A percentile compares a stretch with the other conserved stretches of the same genome.
Conservation (phyloP, 2,329 filamentous ascomycete genomes). For the Tolypocladium paradoxum region DNA sequence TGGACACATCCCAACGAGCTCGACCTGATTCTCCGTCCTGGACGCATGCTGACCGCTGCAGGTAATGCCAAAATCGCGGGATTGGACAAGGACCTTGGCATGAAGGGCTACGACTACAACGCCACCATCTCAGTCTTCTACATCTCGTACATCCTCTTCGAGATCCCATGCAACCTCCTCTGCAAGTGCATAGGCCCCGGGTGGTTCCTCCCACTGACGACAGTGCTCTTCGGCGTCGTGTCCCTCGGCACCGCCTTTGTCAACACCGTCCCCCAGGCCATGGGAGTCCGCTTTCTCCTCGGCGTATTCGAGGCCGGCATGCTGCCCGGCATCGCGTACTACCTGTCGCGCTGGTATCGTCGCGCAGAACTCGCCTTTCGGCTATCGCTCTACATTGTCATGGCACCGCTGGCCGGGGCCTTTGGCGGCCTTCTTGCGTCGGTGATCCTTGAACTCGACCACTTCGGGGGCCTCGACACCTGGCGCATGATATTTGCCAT, state of each 20-base stretch:
- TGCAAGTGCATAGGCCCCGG: constrained; percentile 65
- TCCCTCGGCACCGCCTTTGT: constrained; percentile 60
- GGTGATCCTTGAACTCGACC: constrained; percentile 50
- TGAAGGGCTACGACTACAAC: constrained; percentile 59
- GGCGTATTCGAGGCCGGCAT: constrained; percentile 64
- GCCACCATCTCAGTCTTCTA: constrained; percentile 58
- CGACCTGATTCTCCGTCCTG: background rate
- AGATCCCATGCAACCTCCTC: constrained; percentile 56
- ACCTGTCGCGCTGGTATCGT: constrained; percentile 62
- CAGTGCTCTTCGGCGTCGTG: constrained; percentile 50
- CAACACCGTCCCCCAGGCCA: constrained; percentile 35
- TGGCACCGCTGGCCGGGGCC: constrained; percentile 58
- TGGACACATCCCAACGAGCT: background rate
- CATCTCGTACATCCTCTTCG: constrained; percentile 61
- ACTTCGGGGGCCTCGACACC: constrained; percentile 42
- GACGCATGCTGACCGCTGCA: constrained; percentile 13
- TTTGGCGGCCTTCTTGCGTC: constrained; percentile 59
- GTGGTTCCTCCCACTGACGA: constrained; percentile 56
- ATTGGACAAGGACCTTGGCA: constrained; percentile 47
- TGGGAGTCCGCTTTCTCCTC: constrained; percentile 55
- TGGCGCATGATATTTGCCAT: constrained; percentile 66
- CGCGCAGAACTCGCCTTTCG: constrained; percentile 57
- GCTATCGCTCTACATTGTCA: constrained; percentile 58
- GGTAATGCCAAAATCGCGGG: constrained; percentile 60
- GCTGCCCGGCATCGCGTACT: constrained; percentile 65